Evolutionary conservation across 1,284 basidiomycete genomes (phyloP), one percentile per base, ranked within the genome.

Genomic region (Rhizoctonia solani): DNA sequence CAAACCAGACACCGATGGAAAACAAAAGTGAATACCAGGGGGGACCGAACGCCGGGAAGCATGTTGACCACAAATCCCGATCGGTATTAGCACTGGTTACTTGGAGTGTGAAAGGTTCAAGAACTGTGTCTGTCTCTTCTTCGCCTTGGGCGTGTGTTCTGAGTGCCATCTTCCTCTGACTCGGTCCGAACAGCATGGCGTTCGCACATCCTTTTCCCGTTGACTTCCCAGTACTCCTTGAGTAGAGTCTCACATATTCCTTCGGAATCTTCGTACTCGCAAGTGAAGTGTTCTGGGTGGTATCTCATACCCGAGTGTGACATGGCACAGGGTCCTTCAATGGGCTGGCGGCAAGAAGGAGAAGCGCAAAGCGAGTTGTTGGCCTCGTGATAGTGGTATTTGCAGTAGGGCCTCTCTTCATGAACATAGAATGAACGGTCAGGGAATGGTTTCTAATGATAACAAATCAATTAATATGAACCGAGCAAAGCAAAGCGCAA

Each of bases 251-350:
- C 77, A 76, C 89, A 92, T 55, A 21, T 61, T 27, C 42, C 66
- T 34, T 50, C 47, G 55, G 34, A 37, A 65, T 70, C 58, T 77
- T 75, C 59, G 53, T 69, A 61, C 68, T 78, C 77, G 70, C 84
- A 84, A 16, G 85, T 78, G 73, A 95, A 82, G 74, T 94, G 92
- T 68, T 90, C 89, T 2, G 92, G 90, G 74, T 95, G 93, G 77
- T 89, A 95, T 37, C 88, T 83, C 71, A 85, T 86, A 14, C 89
- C 88, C 13, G 85, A 78, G 71, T 92, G 87, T 16, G 87, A 89
- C 23, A 94, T 85, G 11, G 93, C 90, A 74, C 93, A 95, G 0
- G 92, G 86, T 0, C 93, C 93, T 77, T 96, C 93, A 73, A 96
- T 93, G 1, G 93, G 93, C 75, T 89, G 84, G 6, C 89, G 86